Evolutionary conservation across 768 basidiomycete species (phyloP).

Genomic region (Candolleomyces aberdarensis): DNA sequence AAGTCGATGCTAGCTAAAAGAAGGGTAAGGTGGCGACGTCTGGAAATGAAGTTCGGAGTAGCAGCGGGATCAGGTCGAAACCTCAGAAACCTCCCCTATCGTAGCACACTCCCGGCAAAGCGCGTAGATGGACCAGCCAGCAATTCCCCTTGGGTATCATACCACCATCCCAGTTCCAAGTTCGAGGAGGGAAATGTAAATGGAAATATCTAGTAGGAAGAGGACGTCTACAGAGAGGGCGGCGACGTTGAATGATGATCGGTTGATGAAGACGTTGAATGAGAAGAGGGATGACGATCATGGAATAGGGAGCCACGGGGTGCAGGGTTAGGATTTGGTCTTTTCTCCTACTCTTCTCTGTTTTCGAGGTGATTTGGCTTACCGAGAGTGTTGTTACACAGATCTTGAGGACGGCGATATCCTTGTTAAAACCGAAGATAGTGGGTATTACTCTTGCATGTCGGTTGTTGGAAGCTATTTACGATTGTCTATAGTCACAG

Average conservation of each 20-base stretch:
- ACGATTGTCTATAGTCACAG: background rate
- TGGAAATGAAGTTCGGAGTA: too few species aligned
- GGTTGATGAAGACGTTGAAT: background rate
- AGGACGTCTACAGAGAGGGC: background rate
- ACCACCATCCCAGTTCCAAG: background rate
- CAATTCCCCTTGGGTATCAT: background rate
- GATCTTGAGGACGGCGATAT: background rate
- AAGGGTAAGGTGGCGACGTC: too few species aligned
- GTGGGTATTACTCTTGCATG: background rate
- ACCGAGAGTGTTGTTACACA: too few species aligned
- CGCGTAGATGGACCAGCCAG: background rate
- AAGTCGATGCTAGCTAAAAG: too few species aligned
- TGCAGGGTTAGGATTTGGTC: background rate
- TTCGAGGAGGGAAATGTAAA: background rate
- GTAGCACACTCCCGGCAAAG: background rate
- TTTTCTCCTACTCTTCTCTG: background rate
- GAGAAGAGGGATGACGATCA: background rate
- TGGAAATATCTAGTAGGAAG: background rate
- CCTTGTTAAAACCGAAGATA: background rate
- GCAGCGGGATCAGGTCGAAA: background rate
- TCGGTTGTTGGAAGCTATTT: background rate
- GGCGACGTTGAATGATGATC: background rate
- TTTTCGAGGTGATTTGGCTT: too few species aligned
- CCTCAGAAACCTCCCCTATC: background rate
- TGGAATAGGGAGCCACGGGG: background rate